A percentile compares a stretch with the other conserved stretches of the same genome.
Evolutionary conservation across 176 grass and related monocot species (phyloP).

Genomic region (Areca catechu): DNA sequence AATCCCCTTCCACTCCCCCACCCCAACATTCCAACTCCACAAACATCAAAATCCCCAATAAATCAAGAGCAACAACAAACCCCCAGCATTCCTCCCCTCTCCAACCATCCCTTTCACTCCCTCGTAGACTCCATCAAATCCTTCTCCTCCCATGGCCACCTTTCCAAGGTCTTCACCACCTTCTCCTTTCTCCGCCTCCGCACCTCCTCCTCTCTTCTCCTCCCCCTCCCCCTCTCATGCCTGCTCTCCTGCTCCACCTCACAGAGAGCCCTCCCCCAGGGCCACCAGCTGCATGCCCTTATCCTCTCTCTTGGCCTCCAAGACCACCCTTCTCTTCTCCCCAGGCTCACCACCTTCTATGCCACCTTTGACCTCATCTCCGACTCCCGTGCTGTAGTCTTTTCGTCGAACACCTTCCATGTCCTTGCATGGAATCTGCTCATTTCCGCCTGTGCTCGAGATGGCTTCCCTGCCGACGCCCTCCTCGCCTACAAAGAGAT

Average conservation of each 20-base stretch:
- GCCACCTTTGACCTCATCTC: conserved; percentile 8
- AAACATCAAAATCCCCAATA: too few relatives aligned
- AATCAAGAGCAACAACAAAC: too few relatives aligned
- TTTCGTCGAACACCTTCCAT: conserved; percentile 15
- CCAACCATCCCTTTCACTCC: too few relatives aligned
- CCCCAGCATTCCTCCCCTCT: too few relatives aligned
- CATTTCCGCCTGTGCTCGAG: conserved; percentile 26
- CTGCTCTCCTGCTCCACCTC: conserved; percentile 31
- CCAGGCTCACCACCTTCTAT: conserved; percentile 41
- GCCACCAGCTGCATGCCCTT: conserved; percentile 40
- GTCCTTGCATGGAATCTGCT: conserved; percentile 60
- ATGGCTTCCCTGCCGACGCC: conserved; percentile 22
- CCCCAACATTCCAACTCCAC: too few relatives aligned
- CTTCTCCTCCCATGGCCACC: conserved; percentile 20
- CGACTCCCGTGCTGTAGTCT: conserved; percentile 26
- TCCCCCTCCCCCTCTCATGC: conserved; percentile 17
- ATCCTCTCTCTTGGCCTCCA: conserved; percentile 27
- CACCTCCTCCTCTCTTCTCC: background rate
- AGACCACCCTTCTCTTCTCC: conserved; percentile 33
- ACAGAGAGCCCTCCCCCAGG: conserved; percentile 4
- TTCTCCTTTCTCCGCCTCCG: conserved; percentile 33
- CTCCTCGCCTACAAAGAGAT: conserved; percentile 33
- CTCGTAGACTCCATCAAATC: too few relatives aligned
- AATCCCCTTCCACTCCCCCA: too few relatives aligned
- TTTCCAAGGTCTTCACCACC: conserved; percentile 34